Evolutionary conservation across 768 basidiomycete species (phyloP).

Genomic region (Leccinum aurantiacum): DNA sequence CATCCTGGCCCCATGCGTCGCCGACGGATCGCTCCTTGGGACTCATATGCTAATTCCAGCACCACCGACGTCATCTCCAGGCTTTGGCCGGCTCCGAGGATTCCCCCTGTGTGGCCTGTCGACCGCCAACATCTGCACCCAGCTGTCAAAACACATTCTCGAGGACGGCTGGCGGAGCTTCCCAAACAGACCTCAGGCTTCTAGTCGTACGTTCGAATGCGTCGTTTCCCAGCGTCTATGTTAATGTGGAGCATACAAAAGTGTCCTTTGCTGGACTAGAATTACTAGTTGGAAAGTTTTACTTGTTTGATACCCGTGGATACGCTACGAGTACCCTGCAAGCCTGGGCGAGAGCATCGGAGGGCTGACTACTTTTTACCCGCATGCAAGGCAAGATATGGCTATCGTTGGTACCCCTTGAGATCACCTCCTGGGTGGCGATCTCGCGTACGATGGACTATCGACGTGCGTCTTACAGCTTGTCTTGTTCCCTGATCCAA

Average conservation of each 20-base stretch:
- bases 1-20: too few species aligned
- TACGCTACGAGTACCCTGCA: conserved; percentile 48
- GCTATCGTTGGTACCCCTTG: conserved; percentile 73
- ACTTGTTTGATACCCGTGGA: conserved; percentile 80
- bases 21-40: too few species aligned
- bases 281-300: conserved; percentile 87
- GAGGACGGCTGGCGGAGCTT: too few species aligned
- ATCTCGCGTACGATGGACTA: conserved; percentile 93
- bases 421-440: conserved; percentile 70
- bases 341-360: background rate
- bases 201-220: conserved; percentile 43
- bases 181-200: too few species aligned
- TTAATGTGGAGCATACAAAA: conserved; percentile 26
- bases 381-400: conserved; percentile 66
- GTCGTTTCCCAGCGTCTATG: background rate
- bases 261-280: conserved; percentile 93
- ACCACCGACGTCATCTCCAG: too few species aligned
- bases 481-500: background rate
- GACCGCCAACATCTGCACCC: too few species aligned
- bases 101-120: too few species aligned
- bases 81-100: too few species aligned
- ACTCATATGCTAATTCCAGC: too few species aligned
- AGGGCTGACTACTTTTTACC: background rate
- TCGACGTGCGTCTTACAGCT: conserved; percentile 54
- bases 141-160: too few species aligned